These are phyloP conservation scores for Dipodascus albidus DNA, from an alignment of 805 yeast genomes.

Conservation along the genomic window DNA sequence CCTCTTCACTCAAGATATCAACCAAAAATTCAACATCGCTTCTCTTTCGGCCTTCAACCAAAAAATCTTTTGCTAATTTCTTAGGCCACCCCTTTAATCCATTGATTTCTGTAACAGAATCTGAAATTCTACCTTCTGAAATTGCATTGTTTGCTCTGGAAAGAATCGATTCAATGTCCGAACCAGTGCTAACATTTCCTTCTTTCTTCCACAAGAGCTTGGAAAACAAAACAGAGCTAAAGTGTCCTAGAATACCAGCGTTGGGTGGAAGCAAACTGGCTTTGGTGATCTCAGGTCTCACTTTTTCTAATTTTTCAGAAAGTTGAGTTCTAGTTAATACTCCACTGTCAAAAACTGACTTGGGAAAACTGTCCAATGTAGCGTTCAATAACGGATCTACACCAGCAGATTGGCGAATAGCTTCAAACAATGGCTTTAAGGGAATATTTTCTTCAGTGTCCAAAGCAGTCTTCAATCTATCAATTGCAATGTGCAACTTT, in stretches of 20 bases:
- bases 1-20: slow-evolving; percentile 30
- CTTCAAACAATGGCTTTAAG: slow-evolving; percentile 24
- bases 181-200: slow-evolving; percentile 65
- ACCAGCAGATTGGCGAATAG: slow-evolving; percentile 27
- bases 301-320: slow-evolving; percentile 63
- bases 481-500: slow-evolving; percentile 33
- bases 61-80: slow-evolving; percentile 85
- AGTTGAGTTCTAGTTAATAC: slow-evolving; percentile 70
- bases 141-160: slow-evolving; percentile 74
- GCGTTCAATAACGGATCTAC: slow-evolving; percentile 40
- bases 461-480: slow-evolving; percentile 27
- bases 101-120: slow-evolving; percentile 88
- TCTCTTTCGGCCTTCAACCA: slow-evolving; percentile 77
- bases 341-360: slow-evolving; percentile 36
- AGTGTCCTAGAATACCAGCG: slow-evolving; percentile 89
- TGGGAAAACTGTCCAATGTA: slow-evolving; percentile 38
- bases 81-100: slow-evolving; percentile 88
- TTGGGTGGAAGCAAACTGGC: slow-evolving; percentile 87
- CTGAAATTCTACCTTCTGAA: slow-evolving; percentile 63
- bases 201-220: slow-evolving; percentile 62
- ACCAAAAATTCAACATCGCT: slow-evolving; percentile 77
- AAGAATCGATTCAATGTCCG: slow-evolving; percentile 79
- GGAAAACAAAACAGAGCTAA: slow-evolving; percentile 69
- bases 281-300: slow-evolving; percentile 81
- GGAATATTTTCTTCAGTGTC: slow-evolving; percentile 13